Evolutionary conservation across 106 monocot genomes (phyloP).

Genomic region (Amphibolis antarctica): DNA sequence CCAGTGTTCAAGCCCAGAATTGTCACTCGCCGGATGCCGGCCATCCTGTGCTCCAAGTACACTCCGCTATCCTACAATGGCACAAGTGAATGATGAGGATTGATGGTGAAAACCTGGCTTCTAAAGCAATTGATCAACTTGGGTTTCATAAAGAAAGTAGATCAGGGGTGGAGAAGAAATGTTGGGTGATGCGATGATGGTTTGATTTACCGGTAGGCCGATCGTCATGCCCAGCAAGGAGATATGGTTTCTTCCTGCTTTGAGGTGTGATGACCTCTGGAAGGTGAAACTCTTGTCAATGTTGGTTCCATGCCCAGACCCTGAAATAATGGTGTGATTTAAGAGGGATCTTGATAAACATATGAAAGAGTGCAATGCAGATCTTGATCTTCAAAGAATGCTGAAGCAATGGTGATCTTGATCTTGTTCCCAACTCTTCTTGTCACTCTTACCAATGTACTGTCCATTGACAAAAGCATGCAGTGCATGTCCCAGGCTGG

Average conservation of each 20-base stretch:
- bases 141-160: background rate
- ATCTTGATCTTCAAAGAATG: too few relatives aligned
- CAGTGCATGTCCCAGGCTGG: constrained; percentile 51
- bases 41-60: constrained; percentile 41
- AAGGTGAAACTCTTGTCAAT: constrained; percentile 52
- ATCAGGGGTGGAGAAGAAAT: background rate
- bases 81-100: too few relatives aligned
- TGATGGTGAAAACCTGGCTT: too few relatives aligned
- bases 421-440: too few relatives aligned
- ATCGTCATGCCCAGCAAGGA: constrained; percentile 37
- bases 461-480: constrained; percentile 62
- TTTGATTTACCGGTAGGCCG: constrained; percentile 24
- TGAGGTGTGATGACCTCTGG: constrained; percentile 41
- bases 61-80: constrained; percentile 84
- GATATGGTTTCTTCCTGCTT: constrained; percentile 52
- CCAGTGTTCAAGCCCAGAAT: constrained; percentile 81
- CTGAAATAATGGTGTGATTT: constrained; percentile 18
- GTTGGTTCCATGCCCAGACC: constrained; percentile 58
- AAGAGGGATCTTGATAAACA: background rate
- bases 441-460: constrained; percentile 78
- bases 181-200: background rate
- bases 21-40: constrained; percentile 40
- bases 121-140: too few relatives aligned
- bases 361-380: too few relatives aligned
- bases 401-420: too few relatives aligned